phyloP scores from a whole-genome alignment of 371 early-diverging fungal species.

The Circinella minor region DNA sequence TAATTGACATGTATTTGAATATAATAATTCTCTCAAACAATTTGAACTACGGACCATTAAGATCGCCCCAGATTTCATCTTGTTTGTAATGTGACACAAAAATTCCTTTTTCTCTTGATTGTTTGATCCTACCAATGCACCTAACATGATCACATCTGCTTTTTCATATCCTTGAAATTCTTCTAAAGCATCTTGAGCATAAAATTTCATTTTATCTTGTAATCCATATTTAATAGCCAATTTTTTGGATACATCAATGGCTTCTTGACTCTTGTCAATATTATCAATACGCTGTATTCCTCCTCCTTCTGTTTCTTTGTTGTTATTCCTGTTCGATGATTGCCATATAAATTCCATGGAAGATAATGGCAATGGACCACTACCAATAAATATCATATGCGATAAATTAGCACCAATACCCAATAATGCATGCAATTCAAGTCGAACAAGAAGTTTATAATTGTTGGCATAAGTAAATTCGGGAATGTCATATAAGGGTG shows the following conservation, averaged over 20 bases:
- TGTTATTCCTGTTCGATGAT: too few relatives aligned
- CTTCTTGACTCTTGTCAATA: slow-evolving; percentile 30
- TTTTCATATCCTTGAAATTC: slow-evolving; percentile 18
- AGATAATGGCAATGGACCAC: slow-evolving; percentile 50
- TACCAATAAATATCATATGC: slow-evolving; percentile 42
- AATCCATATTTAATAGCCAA: slow-evolving; percentile 23
- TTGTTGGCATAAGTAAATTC: slow-evolving; percentile 45
- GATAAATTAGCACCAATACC: slow-evolving; percentile 29
- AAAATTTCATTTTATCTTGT: slow-evolving; percentile 16
- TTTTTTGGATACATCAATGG: slow-evolving; percentile 23
- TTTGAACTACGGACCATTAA: slow-evolving; percentile 44
- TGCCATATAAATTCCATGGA: slow-evolving; percentile 37
- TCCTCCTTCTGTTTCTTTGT: too few relatives aligned
- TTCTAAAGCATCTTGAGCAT: slow-evolving; percentile 21
- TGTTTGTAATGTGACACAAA: slow-evolving; percentile 19
- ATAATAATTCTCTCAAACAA: slow-evolving; percentile 37
- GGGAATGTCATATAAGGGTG: slow-evolving; percentile 3
- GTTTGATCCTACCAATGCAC: slow-evolving; percentile 37
- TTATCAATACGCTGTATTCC: slow-evolving; percentile 21
- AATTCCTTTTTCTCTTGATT: slow-evolving; percentile 28
- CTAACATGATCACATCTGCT: slow-evolving; percentile 42
- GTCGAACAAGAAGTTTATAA: slow-evolving; percentile 36
- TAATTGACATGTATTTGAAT: slow-evolving; percentile 28
- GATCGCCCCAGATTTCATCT: slow-evolving; percentile 34
- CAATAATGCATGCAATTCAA: slow-evolving; percentile 40